These are phyloP conservation scores for Neurospora sp. DNA, from an alignment of 495 filamentous ascomycete species.

Conservation along the genomic window DNA sequence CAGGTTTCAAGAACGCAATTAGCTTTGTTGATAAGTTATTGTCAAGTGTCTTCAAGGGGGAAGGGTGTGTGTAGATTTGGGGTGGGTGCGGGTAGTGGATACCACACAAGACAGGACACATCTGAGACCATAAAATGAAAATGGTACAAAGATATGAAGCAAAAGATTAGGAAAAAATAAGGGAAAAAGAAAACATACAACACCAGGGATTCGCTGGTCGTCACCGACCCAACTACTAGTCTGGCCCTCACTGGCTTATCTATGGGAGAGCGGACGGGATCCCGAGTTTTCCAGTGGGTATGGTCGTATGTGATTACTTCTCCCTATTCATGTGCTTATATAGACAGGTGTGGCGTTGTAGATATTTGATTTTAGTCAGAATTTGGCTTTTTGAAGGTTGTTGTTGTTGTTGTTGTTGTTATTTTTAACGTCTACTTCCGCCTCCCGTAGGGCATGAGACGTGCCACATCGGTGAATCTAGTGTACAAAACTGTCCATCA, in stretches of 20 bases:
- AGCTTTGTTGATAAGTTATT: background rate
- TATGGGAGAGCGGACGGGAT: conserved; percentile 44
- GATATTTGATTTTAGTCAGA: too few species aligned
- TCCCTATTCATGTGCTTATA: too few species aligned
- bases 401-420: too few species aligned
- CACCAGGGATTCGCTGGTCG: conserved; percentile 32
- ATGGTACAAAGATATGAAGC: background rate
- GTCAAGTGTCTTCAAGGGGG: background rate
- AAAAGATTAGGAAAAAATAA: background rate
- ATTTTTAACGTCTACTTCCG: too few species aligned
- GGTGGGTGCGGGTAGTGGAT: background rate
- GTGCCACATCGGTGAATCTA: too few species aligned
- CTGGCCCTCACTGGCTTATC: conserved; percentile 23
- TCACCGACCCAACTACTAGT: conserved; percentile 38
- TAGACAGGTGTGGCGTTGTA: too few species aligned
- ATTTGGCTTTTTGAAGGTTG: too few species aligned
- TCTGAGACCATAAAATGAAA: background rate
- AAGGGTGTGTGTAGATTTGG: background rate
- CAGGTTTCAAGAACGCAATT: background rate
- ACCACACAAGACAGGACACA: background rate
- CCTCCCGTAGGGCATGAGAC: too few species aligned
- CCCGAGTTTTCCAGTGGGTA: conserved; percentile 27
- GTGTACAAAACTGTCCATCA: too few species aligned
- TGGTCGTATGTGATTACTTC: background rate
- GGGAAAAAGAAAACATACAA: conserved; percentile 31